phyloP scores from a whole-genome alignment of 2,329 filamentous ascomycete genomes.

The Pseudopithomyces maydicus region DNA sequence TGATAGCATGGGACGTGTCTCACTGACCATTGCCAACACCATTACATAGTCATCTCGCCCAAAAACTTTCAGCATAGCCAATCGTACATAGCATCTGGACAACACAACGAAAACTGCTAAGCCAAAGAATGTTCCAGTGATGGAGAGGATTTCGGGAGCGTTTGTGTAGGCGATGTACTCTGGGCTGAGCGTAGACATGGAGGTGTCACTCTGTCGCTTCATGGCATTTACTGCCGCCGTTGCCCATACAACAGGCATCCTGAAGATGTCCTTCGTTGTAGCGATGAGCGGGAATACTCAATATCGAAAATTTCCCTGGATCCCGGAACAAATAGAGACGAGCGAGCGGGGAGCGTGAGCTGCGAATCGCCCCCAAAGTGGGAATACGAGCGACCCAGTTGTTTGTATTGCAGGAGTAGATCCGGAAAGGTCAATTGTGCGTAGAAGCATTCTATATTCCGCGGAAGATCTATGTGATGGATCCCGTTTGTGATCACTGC shows the following conservation, averaged over 20 bases:
- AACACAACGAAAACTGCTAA: constrained; percentile 47
- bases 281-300: constrained; percentile 3
- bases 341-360: neutral
- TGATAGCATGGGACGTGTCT: neutral
- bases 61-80: constrained; percentile 53
- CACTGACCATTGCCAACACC: constrained; percentile 47
- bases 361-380: neutral
- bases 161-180: constrained; percentile 46
- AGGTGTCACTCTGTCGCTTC: constrained; percentile 17
- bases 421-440: neutral
- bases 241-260: constrained; percentile 16
- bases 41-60: constrained; percentile 58
- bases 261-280: neutral
- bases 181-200: constrained; percentile 20
- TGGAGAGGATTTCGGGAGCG: constrained; percentile 46
- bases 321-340: neutral
- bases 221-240: constrained; percentile 6
- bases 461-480: neutral
- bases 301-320: constrained; percentile 8
- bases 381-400: neutral
- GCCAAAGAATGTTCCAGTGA: constrained; percentile 47
- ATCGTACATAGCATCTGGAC: constrained; percentile 54
- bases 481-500: neutral
- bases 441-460: neutral
- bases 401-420: neutral